Percentiles rank a stretch among this genome's conserved stretches.
phyloP scores from a whole-genome alignment of 768 basidiomycete genomes.

The Mycena venus region DNA sequence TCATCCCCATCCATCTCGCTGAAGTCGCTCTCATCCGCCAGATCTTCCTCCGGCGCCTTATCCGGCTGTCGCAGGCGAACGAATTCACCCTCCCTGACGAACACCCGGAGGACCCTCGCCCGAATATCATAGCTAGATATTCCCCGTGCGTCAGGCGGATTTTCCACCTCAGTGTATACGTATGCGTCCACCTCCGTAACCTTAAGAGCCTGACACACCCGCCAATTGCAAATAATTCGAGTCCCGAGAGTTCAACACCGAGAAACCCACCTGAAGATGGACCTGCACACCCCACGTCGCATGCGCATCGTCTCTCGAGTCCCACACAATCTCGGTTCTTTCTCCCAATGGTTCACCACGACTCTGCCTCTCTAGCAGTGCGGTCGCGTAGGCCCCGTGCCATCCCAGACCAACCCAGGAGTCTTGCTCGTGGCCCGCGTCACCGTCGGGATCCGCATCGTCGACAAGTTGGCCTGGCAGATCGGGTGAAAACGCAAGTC shows the following conservation, averaged over 20 bases:
- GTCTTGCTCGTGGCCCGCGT: neutral
- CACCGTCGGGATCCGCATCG: neutral
- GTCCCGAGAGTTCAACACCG: too few relatives aligned
- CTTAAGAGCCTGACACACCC: neutral
- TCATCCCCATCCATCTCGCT: too few relatives aligned
- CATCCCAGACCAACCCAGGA: neutral
- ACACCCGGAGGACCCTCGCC: neutral
- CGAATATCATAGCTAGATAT: neutral
- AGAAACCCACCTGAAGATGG: neutral
- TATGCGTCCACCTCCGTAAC: neutral
- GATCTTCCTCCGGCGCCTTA: too few relatives aligned
- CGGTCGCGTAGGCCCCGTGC: constrained; percentile 6
- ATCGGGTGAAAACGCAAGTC: neutral
- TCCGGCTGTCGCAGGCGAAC: too few relatives aligned
- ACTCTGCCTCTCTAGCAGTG: constrained; percentile 3
- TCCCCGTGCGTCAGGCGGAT: neutral
- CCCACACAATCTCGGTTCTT: constrained; percentile 10
- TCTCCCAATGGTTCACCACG: neutral
- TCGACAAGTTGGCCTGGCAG: neutral
- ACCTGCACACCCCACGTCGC: constrained; percentile 2
- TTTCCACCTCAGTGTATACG: neutral
- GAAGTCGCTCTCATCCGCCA: too few relatives aligned
- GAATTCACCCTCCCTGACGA: neutral
- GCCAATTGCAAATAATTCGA: too few relatives aligned
- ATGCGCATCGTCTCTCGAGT: neutral